Conservation (phyloP, 176 grass and related monocot genomes). For the sorghum (Sorghum bicolor) region DNA sequence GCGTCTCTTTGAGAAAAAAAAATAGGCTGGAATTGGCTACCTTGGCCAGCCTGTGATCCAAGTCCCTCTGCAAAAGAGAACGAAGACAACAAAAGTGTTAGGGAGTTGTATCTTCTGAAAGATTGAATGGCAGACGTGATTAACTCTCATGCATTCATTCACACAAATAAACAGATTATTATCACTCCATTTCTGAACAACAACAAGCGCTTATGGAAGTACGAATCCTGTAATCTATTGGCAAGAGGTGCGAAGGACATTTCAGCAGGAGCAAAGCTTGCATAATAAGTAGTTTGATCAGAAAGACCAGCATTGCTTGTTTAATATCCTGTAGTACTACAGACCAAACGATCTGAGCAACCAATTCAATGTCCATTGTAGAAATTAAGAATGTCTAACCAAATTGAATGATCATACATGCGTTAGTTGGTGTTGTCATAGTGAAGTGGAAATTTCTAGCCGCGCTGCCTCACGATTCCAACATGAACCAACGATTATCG, state of each 20-base stretch:
- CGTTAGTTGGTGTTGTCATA: neutral
- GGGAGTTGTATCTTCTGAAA: neutral
- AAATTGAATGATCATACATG: conserved; percentile 17
- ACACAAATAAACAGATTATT: neutral
- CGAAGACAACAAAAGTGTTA: conserved; percentile 6
- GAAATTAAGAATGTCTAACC: conserved; percentile 12
- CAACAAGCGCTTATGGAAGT: neutral
- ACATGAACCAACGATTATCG: conserved; percentile 9
- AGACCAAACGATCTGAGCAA: neutral
- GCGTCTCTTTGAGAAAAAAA: conserved; percentile 1
- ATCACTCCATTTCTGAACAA: neutral
- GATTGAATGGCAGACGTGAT: neutral
- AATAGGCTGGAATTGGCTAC: conserved; percentile 11
- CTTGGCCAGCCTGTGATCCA: conserved; percentile 18
- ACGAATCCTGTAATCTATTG: neutral
- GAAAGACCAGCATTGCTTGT: conserved; percentile 4
- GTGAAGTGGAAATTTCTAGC: neutral
- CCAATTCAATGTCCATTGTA: neutral
- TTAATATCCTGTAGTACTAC: neutral
- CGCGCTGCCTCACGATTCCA: neutral
- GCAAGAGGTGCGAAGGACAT: neutral
- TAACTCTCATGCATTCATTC: neutral
- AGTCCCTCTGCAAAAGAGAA: conserved; percentile 35
- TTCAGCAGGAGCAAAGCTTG: neutral
- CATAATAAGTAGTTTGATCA: neutral